These are phyloP conservation scores for Coemansia sp. DNA, from an alignment of 192 early-diverging fungal species.

Conservation along the genomic window DNA sequence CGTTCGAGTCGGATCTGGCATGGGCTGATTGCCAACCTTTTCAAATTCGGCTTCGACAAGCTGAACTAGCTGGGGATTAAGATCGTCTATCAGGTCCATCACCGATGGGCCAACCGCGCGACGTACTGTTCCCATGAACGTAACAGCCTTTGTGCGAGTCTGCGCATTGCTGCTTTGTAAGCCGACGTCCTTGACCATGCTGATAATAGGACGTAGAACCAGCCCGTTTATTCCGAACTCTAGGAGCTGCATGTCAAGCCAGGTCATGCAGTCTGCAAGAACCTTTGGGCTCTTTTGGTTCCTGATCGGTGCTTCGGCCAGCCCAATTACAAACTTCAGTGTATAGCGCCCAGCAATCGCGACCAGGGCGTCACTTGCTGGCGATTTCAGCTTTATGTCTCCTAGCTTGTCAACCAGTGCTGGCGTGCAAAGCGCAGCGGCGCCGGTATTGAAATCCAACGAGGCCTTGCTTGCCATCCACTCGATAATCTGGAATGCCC, in stretches of 20 bases:
- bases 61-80: constrained; percentile 77
- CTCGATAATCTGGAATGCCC: constrained; percentile 73
- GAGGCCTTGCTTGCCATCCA: constrained; percentile 60
- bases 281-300: constrained; percentile 89
- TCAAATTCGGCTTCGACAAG: constrained; percentile 92
- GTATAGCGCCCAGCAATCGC: constrained; percentile 73
- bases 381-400: constrained; percentile 91
- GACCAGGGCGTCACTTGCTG: constrained; percentile 75
- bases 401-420: constrained; percentile 89
- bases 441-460: constrained; percentile 66
- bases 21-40: constrained; percentile 66
- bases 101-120: constrained; percentile 81
- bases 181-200: constrained; percentile 72
- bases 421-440: constrained; percentile 70
- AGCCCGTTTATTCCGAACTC: constrained; percentile 91
- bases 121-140: constrained; percentile 77
- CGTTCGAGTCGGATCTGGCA: constrained; percentile 49
- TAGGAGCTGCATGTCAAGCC: constrained; percentile 80
- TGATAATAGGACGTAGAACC: constrained; percentile 73
- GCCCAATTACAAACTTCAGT: constrained; percentile 77
- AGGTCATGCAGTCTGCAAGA: constrained; percentile 79
- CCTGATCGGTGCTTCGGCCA: constrained; percentile 73
- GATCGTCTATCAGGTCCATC: constrained; percentile 81
- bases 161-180: constrained; percentile 82
- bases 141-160: constrained; percentile 77